Evolutionary conservation across 1,284 basidiomycete genomes (phyloP), one percentile per base, ranked within the genome.

Genomic region (Stereum hirsutum): DNA sequence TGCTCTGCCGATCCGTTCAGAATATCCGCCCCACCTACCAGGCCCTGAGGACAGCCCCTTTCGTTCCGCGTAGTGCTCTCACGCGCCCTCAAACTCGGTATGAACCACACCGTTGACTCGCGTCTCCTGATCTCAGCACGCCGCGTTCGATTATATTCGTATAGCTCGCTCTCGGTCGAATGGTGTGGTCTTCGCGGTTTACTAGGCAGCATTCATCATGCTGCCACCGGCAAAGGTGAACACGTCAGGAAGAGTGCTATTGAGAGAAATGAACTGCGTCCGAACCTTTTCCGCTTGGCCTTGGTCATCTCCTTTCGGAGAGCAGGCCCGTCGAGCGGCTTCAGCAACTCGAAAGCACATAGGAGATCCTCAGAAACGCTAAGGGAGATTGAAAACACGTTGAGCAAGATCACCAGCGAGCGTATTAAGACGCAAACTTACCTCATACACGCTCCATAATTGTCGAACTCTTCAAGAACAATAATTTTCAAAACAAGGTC

Each of bases 251-350:
- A 20, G 41, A 14, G 32, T 28, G 8, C 11, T 30, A 14, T 15
- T 12, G 24, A n/a, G 21, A 5, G 8, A 11, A 31, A 21, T 5
- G 26, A 19, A 6, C 2, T 27, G 15, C 26, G 21, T 10, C 45
- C 61, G 43, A 47, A 89, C 89, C 89, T 95, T 76, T 95, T 94
- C 70, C 93, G 84, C 70, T 95, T 97, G 47, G 89, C 92, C 68
- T 96, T 97, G 25, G 91, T 94, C 93, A 99, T 97, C 63, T 98
- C 95, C 68, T 98, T 99, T 57, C 94, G 90, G 52, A 98, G 65
- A 37, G 94, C 94, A 14, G 92, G 85, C 3, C 91, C 92, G 57
- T 98, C 95, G 52, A 99, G 71, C 5, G 95, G 95, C 61, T 98
- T 97, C 49, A 99, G 78, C 44, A 99, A 71, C 64, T 99, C 95